phyloP scores from a whole-genome alignment of 2,329 filamentous ascomycete species.

The Colletotrichum trifolii region DNA sequence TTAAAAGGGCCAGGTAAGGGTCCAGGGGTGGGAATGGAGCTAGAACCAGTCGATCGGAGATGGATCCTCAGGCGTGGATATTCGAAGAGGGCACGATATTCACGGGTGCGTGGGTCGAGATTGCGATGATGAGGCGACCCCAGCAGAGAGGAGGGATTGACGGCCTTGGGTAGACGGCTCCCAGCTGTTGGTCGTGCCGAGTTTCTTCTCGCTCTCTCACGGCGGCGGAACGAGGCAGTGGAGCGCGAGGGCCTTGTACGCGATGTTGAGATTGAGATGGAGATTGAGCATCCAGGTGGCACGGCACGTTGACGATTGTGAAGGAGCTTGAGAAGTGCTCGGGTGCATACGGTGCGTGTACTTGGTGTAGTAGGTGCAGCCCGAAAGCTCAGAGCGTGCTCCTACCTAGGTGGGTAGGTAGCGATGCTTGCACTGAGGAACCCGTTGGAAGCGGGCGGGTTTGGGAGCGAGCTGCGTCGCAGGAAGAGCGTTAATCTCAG shows the following conservation, averaged over 20 bases:
- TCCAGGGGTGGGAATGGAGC: slow-evolving; percentile 37
- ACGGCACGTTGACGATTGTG: not conserved
- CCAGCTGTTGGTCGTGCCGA: slow-evolving; percentile 25
- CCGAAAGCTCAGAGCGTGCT: slow-evolving; percentile 12
- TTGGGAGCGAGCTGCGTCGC: slow-evolving; percentile 21
- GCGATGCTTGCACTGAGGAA: slow-evolving; percentile 19
- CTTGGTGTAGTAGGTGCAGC: slow-evolving; percentile 2
- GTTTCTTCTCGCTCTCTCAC: not conserved
- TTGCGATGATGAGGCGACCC: slow-evolving; percentile 35
- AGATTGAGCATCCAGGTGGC: slow-evolving; percentile 17
- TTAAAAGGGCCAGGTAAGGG: slow-evolving; percentile 40
- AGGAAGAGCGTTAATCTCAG: slow-evolving; percentile 23
- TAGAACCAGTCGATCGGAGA: slow-evolving; percentile 40
- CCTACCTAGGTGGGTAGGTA: slow-evolving; percentile 7
- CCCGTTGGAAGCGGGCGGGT: slow-evolving; percentile 12
- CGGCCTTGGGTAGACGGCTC: slow-evolving; percentile 12
- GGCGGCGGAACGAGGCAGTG: not conserved
- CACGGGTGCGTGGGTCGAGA: slow-evolving; percentile 34
- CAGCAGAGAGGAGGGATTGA: slow-evolving; percentile 26
- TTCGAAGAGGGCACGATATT: slow-evolving; percentile 32
- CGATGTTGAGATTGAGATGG: slow-evolving; percentile 15
- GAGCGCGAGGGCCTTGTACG: slow-evolving; percentile 1
- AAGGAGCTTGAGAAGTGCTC: slow-evolving; percentile 11
- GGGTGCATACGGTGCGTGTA: slow-evolving; percentile 22
- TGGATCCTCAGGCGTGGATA: slow-evolving; percentile 36